These are phyloP conservation scores for Podospora appendiculata DNA, from an alignment of 495 filamentous ascomycete species.

Conservation along the genomic window DNA sequence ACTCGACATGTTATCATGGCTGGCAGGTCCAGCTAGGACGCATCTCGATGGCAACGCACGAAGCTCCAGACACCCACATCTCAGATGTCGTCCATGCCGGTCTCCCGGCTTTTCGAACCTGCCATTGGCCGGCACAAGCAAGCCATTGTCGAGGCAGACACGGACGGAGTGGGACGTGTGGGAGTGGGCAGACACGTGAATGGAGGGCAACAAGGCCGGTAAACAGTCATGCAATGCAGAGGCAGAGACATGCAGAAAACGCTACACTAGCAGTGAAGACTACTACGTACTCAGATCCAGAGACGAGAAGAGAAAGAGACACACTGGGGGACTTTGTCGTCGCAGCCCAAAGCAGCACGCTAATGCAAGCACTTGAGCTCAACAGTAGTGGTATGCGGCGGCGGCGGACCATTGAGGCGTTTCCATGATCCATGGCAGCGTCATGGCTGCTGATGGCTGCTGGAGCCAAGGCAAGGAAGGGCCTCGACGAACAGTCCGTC, in stretches of 20 bases:
- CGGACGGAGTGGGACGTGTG: too few species aligned
- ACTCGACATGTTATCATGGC: too few species aligned
- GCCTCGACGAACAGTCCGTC: too few species aligned
- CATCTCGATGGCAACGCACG: too few species aligned
- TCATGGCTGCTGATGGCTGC: too few species aligned
- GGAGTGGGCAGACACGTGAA: too few species aligned
- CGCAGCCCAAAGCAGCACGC: constrained; percentile 7
- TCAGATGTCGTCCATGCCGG: neutral
- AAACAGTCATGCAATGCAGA: neutral
- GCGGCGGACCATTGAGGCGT: neutral
- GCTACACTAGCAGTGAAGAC: neutral
- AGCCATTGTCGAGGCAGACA: neutral
- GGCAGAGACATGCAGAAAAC: neutral
- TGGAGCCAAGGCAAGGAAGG: too few species aligned
- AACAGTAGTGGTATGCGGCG: neutral
- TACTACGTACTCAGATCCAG: too few species aligned
- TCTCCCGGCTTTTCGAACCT: neutral
- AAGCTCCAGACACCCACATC: too few species aligned
- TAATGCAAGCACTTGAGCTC: constrained; percentile 24
- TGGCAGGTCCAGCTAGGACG: too few species aligned
- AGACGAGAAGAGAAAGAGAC: too few species aligned
- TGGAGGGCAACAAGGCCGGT: neutral
- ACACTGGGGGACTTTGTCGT: neutral
- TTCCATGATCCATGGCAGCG: neutral
- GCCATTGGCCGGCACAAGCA: neutral